Percentiles rank a stretch among this genome's conserved stretches.
Conservation (phyloP, 192 early-diverging fungal genomes). For the Pilobolus umbonatus region DNA sequence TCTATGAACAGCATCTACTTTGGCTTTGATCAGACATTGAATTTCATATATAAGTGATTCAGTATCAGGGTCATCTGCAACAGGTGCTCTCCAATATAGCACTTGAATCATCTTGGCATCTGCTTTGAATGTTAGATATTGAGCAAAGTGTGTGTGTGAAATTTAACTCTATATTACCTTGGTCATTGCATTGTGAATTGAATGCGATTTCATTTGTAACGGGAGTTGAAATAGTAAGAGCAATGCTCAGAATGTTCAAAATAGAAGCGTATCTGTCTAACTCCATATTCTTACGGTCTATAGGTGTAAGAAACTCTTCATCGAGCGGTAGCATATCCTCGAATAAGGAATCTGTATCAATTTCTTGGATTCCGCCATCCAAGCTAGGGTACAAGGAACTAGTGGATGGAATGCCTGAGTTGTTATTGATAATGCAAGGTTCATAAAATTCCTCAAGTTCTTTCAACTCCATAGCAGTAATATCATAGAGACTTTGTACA, state of each 20-base stretch:
- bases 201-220: conserved; percentile 25
- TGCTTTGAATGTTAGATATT: no score
- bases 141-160: conserved; percentile 34
- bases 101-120: conserved; percentile 46
- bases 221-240: conserved; percentile 46
- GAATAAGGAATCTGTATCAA: conserved; percentile 1
- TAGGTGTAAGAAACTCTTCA: background rate
- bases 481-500: conserved; percentile 26
- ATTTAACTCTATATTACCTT: no score
- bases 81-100: conserved; percentile 45
- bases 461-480: background rate
- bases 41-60: conserved; percentile 23
- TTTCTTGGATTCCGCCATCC: background rate
- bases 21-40: conserved; percentile 17
- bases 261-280: conserved; percentile 17
- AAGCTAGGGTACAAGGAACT: background rate
- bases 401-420: background rate
- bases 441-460: conserved; percentile 8
- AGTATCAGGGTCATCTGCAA: conserved; percentile 16
- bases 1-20: conserved; percentile 35
- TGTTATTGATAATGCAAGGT: background rate
- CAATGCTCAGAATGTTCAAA: conserved; percentile 40
- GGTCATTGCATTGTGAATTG: no score
- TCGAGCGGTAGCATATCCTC: conserved; percentile 5
- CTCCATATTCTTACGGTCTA: conserved; percentile 3